phyloP scores from a whole-genome alignment of 768 basidiomycete genomes.

The Harrya chromipes region DNA sequence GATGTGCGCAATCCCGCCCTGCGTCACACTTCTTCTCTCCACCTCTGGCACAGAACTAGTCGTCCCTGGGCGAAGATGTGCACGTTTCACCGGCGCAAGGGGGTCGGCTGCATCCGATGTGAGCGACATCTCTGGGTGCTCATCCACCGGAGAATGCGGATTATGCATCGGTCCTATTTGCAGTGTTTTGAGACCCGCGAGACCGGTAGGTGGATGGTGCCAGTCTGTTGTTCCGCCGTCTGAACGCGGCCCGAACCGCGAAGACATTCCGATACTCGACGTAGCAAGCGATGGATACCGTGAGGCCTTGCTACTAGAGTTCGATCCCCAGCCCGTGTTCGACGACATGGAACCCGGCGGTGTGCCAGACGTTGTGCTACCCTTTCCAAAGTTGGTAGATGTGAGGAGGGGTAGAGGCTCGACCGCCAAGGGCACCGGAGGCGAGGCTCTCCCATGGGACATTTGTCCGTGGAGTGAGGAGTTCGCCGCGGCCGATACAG shows the following conservation, averaged over 20 bases:
- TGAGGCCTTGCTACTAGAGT: constrained; percentile 16
- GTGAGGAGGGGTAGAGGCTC: constrained; percentile 23
- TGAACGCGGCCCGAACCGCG: constrained; percentile 5
- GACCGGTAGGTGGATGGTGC: constrained; percentile 24
- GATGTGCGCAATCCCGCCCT: constrained; percentile 26
- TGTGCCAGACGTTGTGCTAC: constrained; percentile 9
- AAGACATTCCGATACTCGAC: constrained; percentile 15
- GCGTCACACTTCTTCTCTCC: constrained; percentile 16
- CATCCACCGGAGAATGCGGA: constrained; percentile 23
- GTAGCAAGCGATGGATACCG: constrained; percentile 29
- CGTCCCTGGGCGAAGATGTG: constrained; percentile 22
- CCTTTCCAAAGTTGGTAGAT: constrained; percentile 27
- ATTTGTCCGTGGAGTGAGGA: constrained; percentile 6
- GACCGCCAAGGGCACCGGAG: constrained; percentile 4
- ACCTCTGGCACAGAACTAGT: constrained; percentile 20
- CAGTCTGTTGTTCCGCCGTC: constrained; percentile 21
- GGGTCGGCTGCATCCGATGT: neutral
- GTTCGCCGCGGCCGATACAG: constrained; percentile 1
- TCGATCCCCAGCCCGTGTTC: constrained; percentile 7
- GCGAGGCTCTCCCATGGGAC: constrained; percentile 12
- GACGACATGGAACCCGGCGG: constrained; percentile 18
- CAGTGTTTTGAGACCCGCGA: constrained; percentile 15
- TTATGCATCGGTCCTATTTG: constrained; percentile 14
- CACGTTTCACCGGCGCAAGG: constrained; percentile 7
- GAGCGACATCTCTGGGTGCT: neutral